A percentile compares a stretch with the other conserved stretches of the same genome.
These are phyloP conservation scores for Phaeosphaeriaceae sp. DNA, from an alignment of 2,329 filamentous ascomycete species.

Conservation along the genomic window DNA sequence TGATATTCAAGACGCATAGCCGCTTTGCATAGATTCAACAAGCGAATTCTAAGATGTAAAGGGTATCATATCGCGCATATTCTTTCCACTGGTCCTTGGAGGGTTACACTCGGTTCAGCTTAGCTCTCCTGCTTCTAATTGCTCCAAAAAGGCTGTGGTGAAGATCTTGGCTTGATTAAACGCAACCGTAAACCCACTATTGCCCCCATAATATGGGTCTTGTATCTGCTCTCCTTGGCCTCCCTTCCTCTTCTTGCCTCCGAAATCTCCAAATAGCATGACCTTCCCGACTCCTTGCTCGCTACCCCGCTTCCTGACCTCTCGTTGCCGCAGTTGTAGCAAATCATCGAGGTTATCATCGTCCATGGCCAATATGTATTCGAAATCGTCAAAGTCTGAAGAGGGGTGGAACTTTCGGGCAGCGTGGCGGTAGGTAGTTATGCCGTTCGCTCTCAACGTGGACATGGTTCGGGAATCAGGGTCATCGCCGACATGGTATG, in stretches of 20 bases:
- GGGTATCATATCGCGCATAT: constrained; percentile 28
- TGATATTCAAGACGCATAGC: background rate
- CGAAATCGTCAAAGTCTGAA: constrained; percentile 81
- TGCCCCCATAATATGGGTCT: constrained; percentile 93
- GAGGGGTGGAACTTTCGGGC: constrained; percentile 73
- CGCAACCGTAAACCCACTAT: constrained; percentile 80
- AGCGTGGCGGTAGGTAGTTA: constrained; percentile 76
- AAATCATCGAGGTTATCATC: constrained; percentile 77
- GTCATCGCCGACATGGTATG: constrained; percentile 78
- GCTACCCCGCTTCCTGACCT: constrained; percentile 51
- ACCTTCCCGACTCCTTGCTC: constrained; percentile 59
- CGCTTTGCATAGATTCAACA: background rate
- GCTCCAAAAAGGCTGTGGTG: constrained; percentile 74
- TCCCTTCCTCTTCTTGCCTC: constrained; percentile 54
- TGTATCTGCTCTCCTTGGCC: constrained; percentile 71
- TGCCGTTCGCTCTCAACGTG: constrained; percentile 75
- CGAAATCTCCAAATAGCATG: constrained; percentile 86
- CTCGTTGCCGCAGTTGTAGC: constrained; percentile 61
- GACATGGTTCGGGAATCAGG: constrained; percentile 86
- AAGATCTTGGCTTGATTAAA: constrained; percentile 84
- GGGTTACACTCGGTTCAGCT: constrained; percentile 13
- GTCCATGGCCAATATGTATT: constrained; percentile 97
- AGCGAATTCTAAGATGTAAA: constrained; percentile 6
- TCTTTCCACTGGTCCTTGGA: background rate
- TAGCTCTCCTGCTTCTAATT: constrained; percentile 55